Base-by-base conservation (phyloP, 75 land plant genomes). In the Cryptomeria japonica region DNA sequence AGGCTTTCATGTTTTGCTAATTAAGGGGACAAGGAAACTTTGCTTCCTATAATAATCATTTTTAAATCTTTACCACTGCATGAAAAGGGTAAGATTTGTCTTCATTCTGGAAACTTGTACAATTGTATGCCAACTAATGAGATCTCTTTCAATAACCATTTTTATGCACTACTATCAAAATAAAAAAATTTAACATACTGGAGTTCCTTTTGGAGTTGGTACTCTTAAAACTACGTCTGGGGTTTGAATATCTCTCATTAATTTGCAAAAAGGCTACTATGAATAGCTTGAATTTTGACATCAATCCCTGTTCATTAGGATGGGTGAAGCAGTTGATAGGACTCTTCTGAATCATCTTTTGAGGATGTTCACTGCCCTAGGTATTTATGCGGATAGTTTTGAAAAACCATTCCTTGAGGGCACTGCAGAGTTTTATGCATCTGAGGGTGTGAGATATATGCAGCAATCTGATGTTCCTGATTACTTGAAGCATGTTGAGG, bases 401-500 rank as follows among this genome's bases (percentile, higher is more conserved):
- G 99, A 98, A 91, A 97, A 94, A 86, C 94, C 96, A 75, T 97
- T 98, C 88, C 92, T 97, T 73, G 96, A 93, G 79, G 89, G 94
- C 92, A 97, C 99, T 77, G 95, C 96, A 86, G 96, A 96, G 34
- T 98, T 98, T 91, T 98, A 97, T 94, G 99, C 99, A 46, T 91
- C 97, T 78, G 99, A 98, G 89, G 99, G 99, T 61, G 93, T 93
- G 44, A 92, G 96, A 87, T 94, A 90, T 87, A 97, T 98, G 99
- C 99, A 98, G 91, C 99, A 96, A 56, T 93, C 96, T 77, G 99
- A 98, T 92, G 93, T 98, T 90, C 96, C 99, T 38, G 99, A 97
- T 89, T 98, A 98, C 82, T 88, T 98, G 76, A 97, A 94, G 73
- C 99, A 98, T 92, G 99, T 97, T 13, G 99, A 98, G 99, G 99